Evolutionary conservation across 495 filamentous ascomycete genomes (phyloP), one percentile per base, ranked within the genome.

Genomic region (Penicillium manginii): DNA sequence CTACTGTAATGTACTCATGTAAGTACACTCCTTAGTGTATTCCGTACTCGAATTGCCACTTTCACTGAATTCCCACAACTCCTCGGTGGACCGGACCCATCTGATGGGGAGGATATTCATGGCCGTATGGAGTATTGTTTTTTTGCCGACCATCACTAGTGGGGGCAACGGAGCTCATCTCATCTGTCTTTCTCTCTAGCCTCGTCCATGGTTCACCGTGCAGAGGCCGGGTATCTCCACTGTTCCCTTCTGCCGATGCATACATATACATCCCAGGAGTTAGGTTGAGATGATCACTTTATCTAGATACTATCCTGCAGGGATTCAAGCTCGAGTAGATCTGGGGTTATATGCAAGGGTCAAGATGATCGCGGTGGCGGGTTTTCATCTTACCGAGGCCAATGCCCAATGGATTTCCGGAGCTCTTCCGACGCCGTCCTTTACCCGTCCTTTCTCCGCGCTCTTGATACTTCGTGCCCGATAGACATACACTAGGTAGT

Each of bases 301-400:
- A 29, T 29, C 6, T 29, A 29, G 9, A 14, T 15, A 11, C 4
- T n/a, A 18, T 18, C 15, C 17, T 43, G 17, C 43, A 46, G 45
- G 33, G 9, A 29, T 31, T 11, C 17, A 32, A 33, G 46, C 15
- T 37, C 31, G 23, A 11, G 31, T 50, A 61, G 65, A 69, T 65
- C 67, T 60, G 64, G 64, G 67, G 64, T 67, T 42, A 59, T 47
- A 59, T 69, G 67, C 67, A 69, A 69, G 67, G 67, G 67, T 58
- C 59, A 61, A 59, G 54, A 54, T 47, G 51, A 54, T 58, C 59
- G 26, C 37, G 59, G 65, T 59, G 60, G 66, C 60, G 48, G 50
- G 42, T 54, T 57, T 58, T 37, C 47, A 18, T 61, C 50, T 43
- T 26, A n/a, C 46, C 58, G 52, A 35, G 52, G 45, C n/a, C 40